Evolutionary conservation across 208 protist species (phyloP), one percentile per base, ranked within the genome.

Genomic region (Leishmania major): DNA sequence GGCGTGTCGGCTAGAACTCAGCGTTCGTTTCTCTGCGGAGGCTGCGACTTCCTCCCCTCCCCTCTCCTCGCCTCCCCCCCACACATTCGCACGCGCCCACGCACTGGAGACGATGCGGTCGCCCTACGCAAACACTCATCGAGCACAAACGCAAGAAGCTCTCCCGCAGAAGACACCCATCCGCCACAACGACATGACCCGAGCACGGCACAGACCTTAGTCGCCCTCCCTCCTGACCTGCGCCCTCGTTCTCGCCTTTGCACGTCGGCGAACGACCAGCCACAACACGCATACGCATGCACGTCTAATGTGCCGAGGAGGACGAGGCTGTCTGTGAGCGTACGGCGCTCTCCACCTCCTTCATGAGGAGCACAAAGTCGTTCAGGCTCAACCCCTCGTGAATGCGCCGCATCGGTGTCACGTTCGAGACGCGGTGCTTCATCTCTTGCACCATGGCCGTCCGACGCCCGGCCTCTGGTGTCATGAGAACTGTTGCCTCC

Each of bases 381-480:
- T 80, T 80, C 37, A 92, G 49, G 57, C 84, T 89, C 49, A 92
- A 66, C 31, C 89, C 89, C 43, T 92, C 89, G 79, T 92, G 89
- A 43, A 92, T 83, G 57, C 89, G 89, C 0, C 85, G 86, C 89
- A 92, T 92, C 31, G 89, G 89, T 17, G 87, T 92, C 47, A 92
- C 89, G 40, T 74, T 87, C 40, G 79, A 81, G 11, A 89, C 88
- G 40, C 84, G 85, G 70, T 86, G 80, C 59, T 78, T 75, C 85
- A 91, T 89, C 77, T 82, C 83, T 75, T 89, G 83, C 78, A 89
- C 85, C 53, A 82, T 71, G 7, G 85, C 84, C 19, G 88, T 84
- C 40, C 80, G 70, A 3, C 84, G 79, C 4, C 88, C 88, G 1
- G 85, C 88, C 78, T 89, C 80, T 1, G 88, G 88, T 19, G 88